phyloP scores from a whole-genome alignment of 345 rosid genomes.

The Pistacia integerrima region DNA sequence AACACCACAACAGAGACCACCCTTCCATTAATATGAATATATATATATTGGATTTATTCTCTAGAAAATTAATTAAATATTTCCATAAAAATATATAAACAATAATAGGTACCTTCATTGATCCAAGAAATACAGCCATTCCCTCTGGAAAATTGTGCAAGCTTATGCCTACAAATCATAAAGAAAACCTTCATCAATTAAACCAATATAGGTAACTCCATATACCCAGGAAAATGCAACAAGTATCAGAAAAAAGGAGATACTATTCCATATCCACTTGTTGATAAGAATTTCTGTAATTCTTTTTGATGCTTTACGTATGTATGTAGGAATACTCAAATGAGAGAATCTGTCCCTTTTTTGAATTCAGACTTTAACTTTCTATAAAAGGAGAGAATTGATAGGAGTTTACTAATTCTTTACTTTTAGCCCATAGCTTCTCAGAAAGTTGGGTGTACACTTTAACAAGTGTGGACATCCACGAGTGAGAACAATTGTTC shows the following conservation, averaged over 20 bases:
- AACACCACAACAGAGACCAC: not conserved
- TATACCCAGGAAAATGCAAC: not conserved
- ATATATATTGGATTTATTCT: not conserved
- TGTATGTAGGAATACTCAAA: too few relatives aligned
- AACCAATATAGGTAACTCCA: constrained; percentile 3
- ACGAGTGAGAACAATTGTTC: too few relatives aligned
- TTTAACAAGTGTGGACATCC: too few relatives aligned
- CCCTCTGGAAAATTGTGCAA: constrained; percentile 99
- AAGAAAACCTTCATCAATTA: constrained; percentile 11
- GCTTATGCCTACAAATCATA: constrained; percentile 75
- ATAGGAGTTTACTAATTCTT: too few relatives aligned
- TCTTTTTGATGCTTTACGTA: too few relatives aligned
- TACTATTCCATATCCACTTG: not conserved
- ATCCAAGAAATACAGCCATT: constrained; percentile 98
- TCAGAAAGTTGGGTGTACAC: too few relatives aligned
- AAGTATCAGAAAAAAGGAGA: not conserved
- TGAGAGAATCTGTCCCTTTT: too few relatives aligned
- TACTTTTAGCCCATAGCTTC: too few relatives aligned
- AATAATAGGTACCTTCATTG: constrained; percentile 69
- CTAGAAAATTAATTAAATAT: not conserved
- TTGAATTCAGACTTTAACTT: too few relatives aligned
- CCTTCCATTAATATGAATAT: not conserved
- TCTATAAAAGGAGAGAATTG: too few relatives aligned
- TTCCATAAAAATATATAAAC: not conserved
- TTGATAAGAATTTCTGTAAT: not conserved